Base-by-base conservation (phyloP, 23 red algal species). In the Gracilaria vermiculophylla region DNA sequence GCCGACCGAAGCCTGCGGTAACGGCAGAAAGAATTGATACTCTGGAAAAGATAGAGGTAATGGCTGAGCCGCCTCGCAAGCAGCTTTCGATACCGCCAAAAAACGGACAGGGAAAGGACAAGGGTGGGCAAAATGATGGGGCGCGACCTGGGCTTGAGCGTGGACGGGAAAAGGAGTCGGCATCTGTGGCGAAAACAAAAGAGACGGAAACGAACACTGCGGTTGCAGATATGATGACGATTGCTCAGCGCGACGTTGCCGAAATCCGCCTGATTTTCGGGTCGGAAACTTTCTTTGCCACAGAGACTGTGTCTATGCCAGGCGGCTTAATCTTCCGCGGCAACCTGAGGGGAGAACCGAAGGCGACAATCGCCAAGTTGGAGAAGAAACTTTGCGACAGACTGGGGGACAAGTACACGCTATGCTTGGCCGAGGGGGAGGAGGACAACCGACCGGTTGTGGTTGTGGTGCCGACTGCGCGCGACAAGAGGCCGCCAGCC, bases 251-350 rank as follows among this genome's bases (percentile, higher is more conserved):
- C 17, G 95, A 97, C 40, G 51, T 97, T 60, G 73, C 86, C 0
- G 37, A 56, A 9, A 97, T 97, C 44, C 89, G 90, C 28, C 71
- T 73, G 8, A 97, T 97, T 54, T 97, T 97, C 75, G 89, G 89
- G 36, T 80, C 95, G 40, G 95, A 97, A 78, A 97, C 95, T 32
- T 97, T 97, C 73, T 97, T 94, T 50, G 89, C 95, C 34, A 97
- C 83, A 42, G 90, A 97, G 48, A 81, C 81, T 3, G 49, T 94
- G 19, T 80, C 80, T 12, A 65, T 76, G 62, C 84, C 90, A 33
- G 89, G 90, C 31, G 95, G 95, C 20, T 43, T 97, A 27, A 62
- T 97, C 35, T 97, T 94, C 76, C 95, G 91, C 2, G 95, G 95
- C 16, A 97, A 97, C 66, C 51, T 97, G n/a, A 66, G 95, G 32